Evolutionary conservation across 2,329 filamentous ascomycete genomes (phyloP), one percentile per base, ranked within the genome.

Genomic region (Grosmannia clavigera): DNA sequence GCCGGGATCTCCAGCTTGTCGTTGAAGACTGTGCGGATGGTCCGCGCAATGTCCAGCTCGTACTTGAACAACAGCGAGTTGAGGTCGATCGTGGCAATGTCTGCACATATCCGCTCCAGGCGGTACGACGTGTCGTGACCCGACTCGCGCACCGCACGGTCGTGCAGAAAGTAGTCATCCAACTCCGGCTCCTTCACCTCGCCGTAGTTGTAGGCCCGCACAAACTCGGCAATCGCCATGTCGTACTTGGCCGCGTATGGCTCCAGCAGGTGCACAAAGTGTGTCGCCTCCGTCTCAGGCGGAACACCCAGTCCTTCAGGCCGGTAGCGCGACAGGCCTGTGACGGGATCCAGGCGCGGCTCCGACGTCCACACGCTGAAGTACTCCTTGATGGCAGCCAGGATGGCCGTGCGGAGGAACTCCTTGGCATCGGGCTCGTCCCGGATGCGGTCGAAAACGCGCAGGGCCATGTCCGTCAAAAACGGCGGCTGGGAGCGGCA

Each of bases 1-100:
- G 78, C 79, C 0, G 92, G 92, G 53, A 99, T 85, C n/a, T 78
- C 76, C 5, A 99, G 81, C 66, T 82, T 86, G 72, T 97, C 92
- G 60, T 83, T 81, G 72, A 97, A 97, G 66, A 90, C 80, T 56
- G 81, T 87, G 60, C 90, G 88, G 67, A 99, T 96, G 10, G 85
- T 87, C 63, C 88, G 84, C 2, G 89, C 86, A 70, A 99, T 96
- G 68, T 99, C 94, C 35, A 86, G 86, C 74, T 99, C 94, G 70
- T 97, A 97, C 74, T 97, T 97, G 82, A 94, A 99, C 33, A 99
- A 77, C 35, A 96, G 79, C 33, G 91, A 94, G 75, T 99, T 97
- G 60, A 97, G 80, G 69, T 99, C 94, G 61, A 97, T 90, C 0
- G 92, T 96, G 12, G 92, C 94, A 31, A 97, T 78, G 69, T 96